A percentile compares a stretch with the other conserved stretches of the same genome.
phyloP scores from a whole-genome alignment of 2,329 filamentous ascomycete genomes.

The Trichoderma aggressivum region DNA sequence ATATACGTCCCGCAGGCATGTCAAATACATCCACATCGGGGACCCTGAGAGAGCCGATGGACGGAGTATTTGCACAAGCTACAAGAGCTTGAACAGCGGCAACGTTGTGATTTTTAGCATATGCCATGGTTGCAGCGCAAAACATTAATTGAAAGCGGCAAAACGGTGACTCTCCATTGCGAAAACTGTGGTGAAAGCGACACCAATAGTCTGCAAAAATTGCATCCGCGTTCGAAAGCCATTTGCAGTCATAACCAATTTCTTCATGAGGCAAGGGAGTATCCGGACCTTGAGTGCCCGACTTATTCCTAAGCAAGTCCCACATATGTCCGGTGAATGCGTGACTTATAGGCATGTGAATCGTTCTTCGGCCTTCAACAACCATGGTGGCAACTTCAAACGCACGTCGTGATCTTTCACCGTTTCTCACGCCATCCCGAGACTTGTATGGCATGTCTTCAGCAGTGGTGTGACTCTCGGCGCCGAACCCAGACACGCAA shows the following conservation, averaged over 20 bases:
- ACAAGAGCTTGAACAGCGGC: not conserved
- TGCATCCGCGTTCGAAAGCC: not conserved
- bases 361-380: not conserved
- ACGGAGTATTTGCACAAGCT: not conserved
- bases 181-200: not conserved
- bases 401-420: not conserved
- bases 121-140: not conserved
- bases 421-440: not conserved
- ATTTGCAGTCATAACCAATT: not conserved
- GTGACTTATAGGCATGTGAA: not conserved
- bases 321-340: not conserved
- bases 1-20: not conserved
- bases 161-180: not conserved
- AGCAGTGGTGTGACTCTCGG: not conserved
- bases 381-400: not conserved
- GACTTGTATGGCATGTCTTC: not conserved
- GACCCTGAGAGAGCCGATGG: not conserved
- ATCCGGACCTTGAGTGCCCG: not conserved
- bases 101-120: not conserved
- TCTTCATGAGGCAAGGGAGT: not conserved
- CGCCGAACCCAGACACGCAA: not conserved
- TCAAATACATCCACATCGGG: not conserved
- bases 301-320: not conserved
- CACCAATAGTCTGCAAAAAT: not conserved
- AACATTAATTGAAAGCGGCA: not conserved